Evolutionary conservation across 176 grass and related monocot species (phyloP).

Genomic region (Carex myosuroides): DNA sequence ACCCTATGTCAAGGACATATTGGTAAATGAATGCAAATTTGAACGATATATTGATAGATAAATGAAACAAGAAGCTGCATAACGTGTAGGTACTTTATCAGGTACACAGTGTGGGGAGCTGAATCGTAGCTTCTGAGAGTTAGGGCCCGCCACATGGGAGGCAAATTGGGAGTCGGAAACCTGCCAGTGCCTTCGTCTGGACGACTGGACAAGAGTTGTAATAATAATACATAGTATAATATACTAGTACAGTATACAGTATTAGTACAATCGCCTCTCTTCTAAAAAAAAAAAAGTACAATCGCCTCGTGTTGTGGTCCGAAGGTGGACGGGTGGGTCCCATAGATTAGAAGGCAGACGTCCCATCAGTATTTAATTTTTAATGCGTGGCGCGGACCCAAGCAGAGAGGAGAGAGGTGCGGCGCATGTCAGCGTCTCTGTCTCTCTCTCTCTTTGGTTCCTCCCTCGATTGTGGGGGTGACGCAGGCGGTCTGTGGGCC

Average conservation of each 20-base stretch:
- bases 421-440: slow-evolving; percentile 26
- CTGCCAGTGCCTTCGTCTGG: not conserved
- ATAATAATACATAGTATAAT: too few relatives aligned
- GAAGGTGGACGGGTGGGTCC: not conserved
- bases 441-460: not conserved
- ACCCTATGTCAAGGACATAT: too few relatives aligned
- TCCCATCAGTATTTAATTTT: not conserved
- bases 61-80: too few relatives aligned
- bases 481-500: not conserved
- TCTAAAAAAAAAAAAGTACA: not conserved
- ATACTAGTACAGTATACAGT: too few relatives aligned
- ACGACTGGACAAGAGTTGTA: too few relatives aligned
- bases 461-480: slow-evolving; percentile 24
- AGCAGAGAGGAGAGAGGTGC: slow-evolving; percentile 13
- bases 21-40: too few relatives aligned
- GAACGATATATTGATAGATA: too few relatives aligned
- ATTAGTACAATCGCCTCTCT: not conserved
- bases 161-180: slow-evolving; percentile 2
- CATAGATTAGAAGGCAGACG: not conserved
- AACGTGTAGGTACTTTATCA: not conserved
- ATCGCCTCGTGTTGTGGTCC: not conserved
- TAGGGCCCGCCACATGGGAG: not conserved
- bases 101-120: not conserved
- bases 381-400: not conserved
- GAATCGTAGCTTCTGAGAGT: not conserved